A percentile compares a stretch with the other conserved stretches of the same genome.
These are phyloP conservation scores for Parietaria judaica DNA, from an alignment of 306 rosid species.

Conservation along the genomic window DNA sequence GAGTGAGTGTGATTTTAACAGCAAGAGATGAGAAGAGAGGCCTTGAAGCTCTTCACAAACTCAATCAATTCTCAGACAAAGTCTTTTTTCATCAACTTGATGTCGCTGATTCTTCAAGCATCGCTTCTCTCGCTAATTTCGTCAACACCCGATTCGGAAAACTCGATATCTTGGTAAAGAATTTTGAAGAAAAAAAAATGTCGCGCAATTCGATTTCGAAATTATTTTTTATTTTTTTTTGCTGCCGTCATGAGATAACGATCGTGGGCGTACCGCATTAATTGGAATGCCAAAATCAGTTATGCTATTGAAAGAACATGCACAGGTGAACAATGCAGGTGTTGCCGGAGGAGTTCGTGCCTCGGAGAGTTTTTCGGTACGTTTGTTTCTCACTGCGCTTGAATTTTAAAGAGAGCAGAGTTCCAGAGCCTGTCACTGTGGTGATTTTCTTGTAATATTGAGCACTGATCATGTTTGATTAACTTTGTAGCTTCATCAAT, in stretches of 20 bases:
- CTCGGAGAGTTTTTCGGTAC: neutral
- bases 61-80: conserved; percentile 13
- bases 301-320: neutral
- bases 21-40: conserved; percentile 30
- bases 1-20: conserved; percentile 22
- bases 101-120: conserved; percentile 23
- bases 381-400: neutral
- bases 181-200: neutral
- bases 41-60: conserved; percentile 27
- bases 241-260: no score
- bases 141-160: conserved; percentile 26
- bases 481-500: no score
- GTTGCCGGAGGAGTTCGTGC: neutral
- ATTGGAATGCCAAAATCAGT: no score
- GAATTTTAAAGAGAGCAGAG: no score
- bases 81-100: conserved; percentile 35
- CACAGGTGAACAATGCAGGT: conserved; percentile 25
- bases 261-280: no score
- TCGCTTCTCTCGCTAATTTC: conserved; percentile 23
- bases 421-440: no score
- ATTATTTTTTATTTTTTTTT: neutral
- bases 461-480: no score
- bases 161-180: conserved; percentile 30
- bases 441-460: no score
- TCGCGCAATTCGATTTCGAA: neutral